phyloP scores from a whole-genome alignment of 23 red algal species.

The Gracilaria caudata region DNA sequence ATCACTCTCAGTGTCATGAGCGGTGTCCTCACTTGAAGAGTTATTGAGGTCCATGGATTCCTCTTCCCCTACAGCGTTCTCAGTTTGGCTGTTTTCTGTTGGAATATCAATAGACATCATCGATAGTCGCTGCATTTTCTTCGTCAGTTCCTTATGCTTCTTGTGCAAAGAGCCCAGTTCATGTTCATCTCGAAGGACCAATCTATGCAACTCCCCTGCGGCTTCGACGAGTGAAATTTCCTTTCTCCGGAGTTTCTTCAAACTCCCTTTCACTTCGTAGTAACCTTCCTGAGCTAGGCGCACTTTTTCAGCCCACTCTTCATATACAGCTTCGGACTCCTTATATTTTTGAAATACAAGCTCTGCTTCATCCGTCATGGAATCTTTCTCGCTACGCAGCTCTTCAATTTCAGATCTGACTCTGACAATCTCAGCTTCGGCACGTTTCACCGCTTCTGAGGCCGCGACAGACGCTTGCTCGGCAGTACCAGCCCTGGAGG shows the following conservation, averaged over 20 bases:
- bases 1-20: constrained; percentile 27
- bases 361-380: constrained; percentile 64
- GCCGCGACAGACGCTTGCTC: constrained; percentile 21
- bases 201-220: constrained; percentile 35
- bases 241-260: constrained; percentile 64
- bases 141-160: constrained; percentile 30
- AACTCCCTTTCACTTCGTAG: constrained; percentile 38
- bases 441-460: constrained; percentile 23
- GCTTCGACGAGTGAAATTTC: constrained; percentile 64
- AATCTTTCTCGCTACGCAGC: constrained; percentile 5
- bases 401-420: constrained; percentile 31
- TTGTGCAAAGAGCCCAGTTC: constrained; percentile 42
- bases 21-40: constrained; percentile 12
- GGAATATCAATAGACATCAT: constrained; percentile 43
- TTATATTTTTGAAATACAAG: constrained; percentile 52
- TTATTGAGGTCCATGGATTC: constrained; percentile 7
- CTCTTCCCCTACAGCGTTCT: constrained; percentile 6
- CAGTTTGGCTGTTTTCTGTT: constrained; percentile 28
- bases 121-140: constrained; percentile 30
- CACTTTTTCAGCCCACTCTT: constrained; percentile 67
- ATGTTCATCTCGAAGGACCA: constrained; percentile 35
- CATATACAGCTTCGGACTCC: constrained; percentile 42
- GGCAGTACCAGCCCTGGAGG: constrained; percentile 39
- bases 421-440: constrained; percentile 25
- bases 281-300: constrained; percentile 26